phyloP scores from a whole-genome alignment of 2,329 filamentous ascomycete species.

The Magnaporthiopsis rhizophila region DNA sequence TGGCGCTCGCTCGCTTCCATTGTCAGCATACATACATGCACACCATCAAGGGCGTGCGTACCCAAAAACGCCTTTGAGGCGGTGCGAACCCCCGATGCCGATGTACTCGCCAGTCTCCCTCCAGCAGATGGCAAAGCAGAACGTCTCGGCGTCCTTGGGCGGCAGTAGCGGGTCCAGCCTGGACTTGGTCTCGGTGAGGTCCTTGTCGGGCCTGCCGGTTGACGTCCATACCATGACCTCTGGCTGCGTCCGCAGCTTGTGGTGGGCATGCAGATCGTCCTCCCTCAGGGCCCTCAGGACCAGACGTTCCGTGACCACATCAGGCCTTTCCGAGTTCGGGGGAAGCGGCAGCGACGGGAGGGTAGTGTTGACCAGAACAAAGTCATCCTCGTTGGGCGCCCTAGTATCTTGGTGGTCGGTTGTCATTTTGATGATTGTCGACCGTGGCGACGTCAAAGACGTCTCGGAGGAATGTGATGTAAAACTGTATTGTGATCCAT shows the following conservation, averaged over 20 bases:
- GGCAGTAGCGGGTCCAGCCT: constrained; percentile 35
- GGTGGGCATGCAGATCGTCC: constrained; percentile 41
- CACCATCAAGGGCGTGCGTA: background rate
- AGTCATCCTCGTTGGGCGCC: constrained; percentile 10
- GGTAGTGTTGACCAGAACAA: constrained; percentile 38
- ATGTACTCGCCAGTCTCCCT: constrained; percentile 41
- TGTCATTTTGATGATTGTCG: background rate
- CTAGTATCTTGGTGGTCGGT: constrained; percentile 9
- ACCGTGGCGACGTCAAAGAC: background rate
- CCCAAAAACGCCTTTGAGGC: constrained; percentile 27
- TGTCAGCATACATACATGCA: background rate
- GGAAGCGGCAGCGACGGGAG: constrained; percentile 36
- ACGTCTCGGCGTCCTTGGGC: constrained; percentile 41
- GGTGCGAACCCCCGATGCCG: constrained; percentile 38
- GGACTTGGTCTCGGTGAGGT: constrained; percentile 33
- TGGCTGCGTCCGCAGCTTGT: constrained; percentile 45
- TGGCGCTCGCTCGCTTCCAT: background rate
- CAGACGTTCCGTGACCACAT: constrained; percentile 44
- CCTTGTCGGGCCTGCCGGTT: constrained; percentile 31
- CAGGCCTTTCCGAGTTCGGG: constrained; percentile 26
- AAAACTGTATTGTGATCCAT: background rate
- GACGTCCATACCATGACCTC: constrained; percentile 56
- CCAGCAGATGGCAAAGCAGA: constrained; percentile 47
- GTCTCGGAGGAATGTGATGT: background rate
- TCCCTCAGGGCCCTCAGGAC: constrained; percentile 41